phyloP scores from a whole-genome alignment of 768 basidiomycete genomes.

The Suillus clintonianus region DNA sequence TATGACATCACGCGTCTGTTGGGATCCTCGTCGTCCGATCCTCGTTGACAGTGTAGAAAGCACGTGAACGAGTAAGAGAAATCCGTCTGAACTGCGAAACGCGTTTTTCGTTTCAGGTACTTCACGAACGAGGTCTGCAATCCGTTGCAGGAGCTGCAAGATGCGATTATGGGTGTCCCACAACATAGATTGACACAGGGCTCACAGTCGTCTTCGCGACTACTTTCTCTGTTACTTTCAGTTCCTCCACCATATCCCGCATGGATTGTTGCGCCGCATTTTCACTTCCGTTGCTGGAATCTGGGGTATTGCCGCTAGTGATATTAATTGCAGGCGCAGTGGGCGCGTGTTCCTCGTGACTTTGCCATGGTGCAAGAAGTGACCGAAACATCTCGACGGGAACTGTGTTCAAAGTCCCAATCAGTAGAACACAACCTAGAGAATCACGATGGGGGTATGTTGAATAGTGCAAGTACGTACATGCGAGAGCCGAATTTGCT shows the following conservation, averaged over 20 bases:
- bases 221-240: conserved; percentile 58
- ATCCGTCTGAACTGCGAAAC: conserved; percentile 83
- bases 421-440: neutral
- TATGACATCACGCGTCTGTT: conserved; percentile 42
- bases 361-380: conserved; percentile 5
- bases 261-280: conserved; percentile 45
- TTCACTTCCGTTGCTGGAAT: neutral
- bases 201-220: conserved; percentile 55
- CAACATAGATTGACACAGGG: conserved; percentile 1
- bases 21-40: conserved; percentile 26
- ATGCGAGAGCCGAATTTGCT: neutral
- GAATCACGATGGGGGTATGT: neutral
- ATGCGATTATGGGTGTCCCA: neutral
- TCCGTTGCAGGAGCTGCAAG: conserved; percentile 61
- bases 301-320: neutral
- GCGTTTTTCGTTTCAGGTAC: conserved; percentile 68
- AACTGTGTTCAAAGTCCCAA: neutral
- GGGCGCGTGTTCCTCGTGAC: neutral
- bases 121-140: conserved; percentile 67
- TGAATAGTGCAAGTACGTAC: neutral
- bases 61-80: conserved; percentile 71
- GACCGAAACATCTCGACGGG: conserved; percentile 6
- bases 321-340: neutral
- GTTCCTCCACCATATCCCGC: conserved; percentile 65
- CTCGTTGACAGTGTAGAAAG: conserved; percentile 57